Evolutionary conservation across 768 basidiomycete genomes (phyloP).

Genomic region (Amanita molliuscula): DNA sequence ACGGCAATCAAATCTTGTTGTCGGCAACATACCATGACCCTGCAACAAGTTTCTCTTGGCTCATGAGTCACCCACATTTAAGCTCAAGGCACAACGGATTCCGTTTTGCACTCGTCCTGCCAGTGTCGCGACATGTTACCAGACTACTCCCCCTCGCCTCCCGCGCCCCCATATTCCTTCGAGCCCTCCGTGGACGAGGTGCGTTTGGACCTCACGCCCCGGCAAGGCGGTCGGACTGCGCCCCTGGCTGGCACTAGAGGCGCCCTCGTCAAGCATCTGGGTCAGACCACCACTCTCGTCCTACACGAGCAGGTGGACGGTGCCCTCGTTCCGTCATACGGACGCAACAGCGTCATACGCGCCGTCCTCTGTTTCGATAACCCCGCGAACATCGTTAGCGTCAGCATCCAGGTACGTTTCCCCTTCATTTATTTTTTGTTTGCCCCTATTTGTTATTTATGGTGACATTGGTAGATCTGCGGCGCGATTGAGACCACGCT

Average conservation of each 20-base stretch:
- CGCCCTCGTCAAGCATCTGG: conserved; percentile 28
- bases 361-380: conserved; percentile 35
- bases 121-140: conserved; percentile 23
- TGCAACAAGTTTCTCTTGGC: too few species aligned
- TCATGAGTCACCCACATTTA: too few species aligned
- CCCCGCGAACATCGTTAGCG: conserved; percentile 25
- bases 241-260: conserved; percentile 26
- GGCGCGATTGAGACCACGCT: conserved; percentile 29
- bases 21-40: too few species aligned
- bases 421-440: background rate
- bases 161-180: conserved; percentile 48
- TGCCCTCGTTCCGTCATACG: conserved; percentile 30
- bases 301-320: conserved; percentile 37
- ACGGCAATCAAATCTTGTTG: too few species aligned
- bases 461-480: conserved; percentile 23
- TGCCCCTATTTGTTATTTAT: too few species aligned
- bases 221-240: conserved; percentile 12
- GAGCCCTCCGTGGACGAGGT: conserved; percentile 42
- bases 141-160: conserved; percentile 41
- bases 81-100: background rate
- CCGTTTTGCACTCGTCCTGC: background rate
- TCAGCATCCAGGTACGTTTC: conserved; percentile 33
- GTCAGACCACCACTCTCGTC: conserved; percentile 30
- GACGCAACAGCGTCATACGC: conserved; percentile 27
- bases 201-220: conserved; percentile 39